These are phyloP conservation scores for Raddia distichophylla DNA, from an alignment of 176 grass and related monocot genomes.

Conservation along the genomic window DNA sequence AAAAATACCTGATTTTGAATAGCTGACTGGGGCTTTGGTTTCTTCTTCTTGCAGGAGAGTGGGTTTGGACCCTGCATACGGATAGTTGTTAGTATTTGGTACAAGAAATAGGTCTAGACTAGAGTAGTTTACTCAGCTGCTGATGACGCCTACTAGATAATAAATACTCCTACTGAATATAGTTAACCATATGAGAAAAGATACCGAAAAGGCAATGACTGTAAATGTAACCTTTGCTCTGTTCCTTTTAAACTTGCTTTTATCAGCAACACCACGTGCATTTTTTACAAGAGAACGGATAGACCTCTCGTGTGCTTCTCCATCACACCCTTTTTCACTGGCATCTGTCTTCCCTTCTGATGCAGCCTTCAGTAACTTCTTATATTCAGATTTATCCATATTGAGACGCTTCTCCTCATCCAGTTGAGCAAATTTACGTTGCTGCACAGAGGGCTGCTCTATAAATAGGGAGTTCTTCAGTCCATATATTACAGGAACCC, in stretches of 20 bases:
- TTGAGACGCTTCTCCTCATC: slow-evolving; percentile 67
- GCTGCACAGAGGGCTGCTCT: slow-evolving; percentile 64
- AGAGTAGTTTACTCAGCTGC: background rate
- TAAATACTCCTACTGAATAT: background rate
- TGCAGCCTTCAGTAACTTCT: slow-evolving; percentile 52
- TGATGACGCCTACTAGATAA: slow-evolving; percentile 17
- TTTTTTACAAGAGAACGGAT: slow-evolving; percentile 48
- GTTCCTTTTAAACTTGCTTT: slow-evolving; percentile 81
- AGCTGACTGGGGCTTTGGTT: slow-evolving; percentile 49
- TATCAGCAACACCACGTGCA: slow-evolving; percentile 46
- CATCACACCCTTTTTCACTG: slow-evolving; percentile 38
- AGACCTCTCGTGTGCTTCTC: slow-evolving; percentile 33
- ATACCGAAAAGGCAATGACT: background rate
- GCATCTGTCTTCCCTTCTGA: slow-evolving; percentile 30
- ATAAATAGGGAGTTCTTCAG: slow-evolving; percentile 70
- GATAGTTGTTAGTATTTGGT: slow-evolving; percentile 35
- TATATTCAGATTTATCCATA: slow-evolving; percentile 64
- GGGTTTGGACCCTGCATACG: slow-evolving; percentile 85
- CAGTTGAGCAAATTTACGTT: slow-evolving; percentile 68
- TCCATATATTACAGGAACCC: slow-evolving; percentile 83
- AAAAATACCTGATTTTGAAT: slow-evolving; percentile 53
- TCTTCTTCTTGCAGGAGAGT: slow-evolving; percentile 97
- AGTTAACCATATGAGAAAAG: background rate
- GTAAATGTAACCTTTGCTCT: slow-evolving; percentile 67
- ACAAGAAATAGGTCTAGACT: background rate